Evolutionary conservation across 352 stramenopile species (phyloP).

Genomic region (Achlya hypogyna): DNA sequence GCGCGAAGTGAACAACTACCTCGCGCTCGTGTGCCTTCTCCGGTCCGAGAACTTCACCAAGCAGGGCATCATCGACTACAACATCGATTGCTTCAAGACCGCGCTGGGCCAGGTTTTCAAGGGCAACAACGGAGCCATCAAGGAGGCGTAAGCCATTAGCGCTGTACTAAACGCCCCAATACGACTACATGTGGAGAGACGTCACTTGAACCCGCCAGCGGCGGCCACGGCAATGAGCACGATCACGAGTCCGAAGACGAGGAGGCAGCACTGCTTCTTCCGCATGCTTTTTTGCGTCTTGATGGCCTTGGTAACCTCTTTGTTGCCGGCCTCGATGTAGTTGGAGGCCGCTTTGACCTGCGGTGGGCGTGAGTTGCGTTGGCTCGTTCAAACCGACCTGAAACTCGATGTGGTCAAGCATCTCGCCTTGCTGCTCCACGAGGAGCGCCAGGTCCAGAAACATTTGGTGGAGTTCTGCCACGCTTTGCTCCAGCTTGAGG

Average conservation of each 20-base stretch:
- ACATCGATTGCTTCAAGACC: constrained; percentile 97
- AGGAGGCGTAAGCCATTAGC: constrained; percentile 3
- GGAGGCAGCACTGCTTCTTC: constrained; percentile 94
- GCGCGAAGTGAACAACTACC: constrained; percentile 91
- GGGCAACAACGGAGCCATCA: constrained; percentile 34
- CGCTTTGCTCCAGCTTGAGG: constrained; percentile 91
- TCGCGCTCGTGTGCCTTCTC: constrained; percentile 97
- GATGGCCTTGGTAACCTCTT: constrained; percentile 91
- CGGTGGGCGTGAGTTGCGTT: too few species aligned
- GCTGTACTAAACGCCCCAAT: not conserved
- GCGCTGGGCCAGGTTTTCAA: constrained; percentile 87
- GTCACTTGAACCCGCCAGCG: constrained; percentile 39
- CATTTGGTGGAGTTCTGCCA: constrained; percentile 98
- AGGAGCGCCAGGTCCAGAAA: constrained; percentile 98
- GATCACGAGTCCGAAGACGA: constrained; percentile 67
- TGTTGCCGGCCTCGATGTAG: constrained; percentile 96
- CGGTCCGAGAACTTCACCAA: constrained; percentile 96
- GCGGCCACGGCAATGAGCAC: constrained; percentile 73
- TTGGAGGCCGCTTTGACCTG: constrained; percentile 85
- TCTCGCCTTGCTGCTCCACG: constrained; percentile 95
- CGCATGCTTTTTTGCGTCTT: constrained; percentile 93
- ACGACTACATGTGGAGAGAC: not conserved
- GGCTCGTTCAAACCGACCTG: constrained; percentile 48
- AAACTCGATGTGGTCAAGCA: constrained; percentile 98
- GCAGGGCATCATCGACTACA: constrained; percentile 98